Evolutionary conservation across 768 basidiomycete genomes (phyloP).

Genomic region (Tremella fuciformis): DNA sequence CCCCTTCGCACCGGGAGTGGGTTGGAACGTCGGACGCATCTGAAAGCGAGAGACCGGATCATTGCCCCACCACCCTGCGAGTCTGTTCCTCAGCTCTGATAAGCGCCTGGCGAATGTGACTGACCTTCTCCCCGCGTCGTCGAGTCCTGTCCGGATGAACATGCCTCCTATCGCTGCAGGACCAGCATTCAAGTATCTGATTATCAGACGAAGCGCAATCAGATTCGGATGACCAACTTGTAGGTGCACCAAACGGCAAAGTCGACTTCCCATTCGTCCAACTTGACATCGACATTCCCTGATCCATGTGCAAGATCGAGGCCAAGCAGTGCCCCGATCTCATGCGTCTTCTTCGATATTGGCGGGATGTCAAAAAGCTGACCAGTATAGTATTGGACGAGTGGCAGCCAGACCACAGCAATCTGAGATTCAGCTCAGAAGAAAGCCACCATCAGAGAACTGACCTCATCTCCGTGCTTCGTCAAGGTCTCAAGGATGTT

Average conservation of each 20-base stretch:
- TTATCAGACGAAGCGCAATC: neutral
- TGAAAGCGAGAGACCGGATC: slow-evolving; percentile 78
- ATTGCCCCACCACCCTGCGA: slow-evolving; percentile 98
- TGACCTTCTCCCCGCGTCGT: slow-evolving; percentile 45
- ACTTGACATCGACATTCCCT: slow-evolving; percentile 82
- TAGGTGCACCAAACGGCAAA: slow-evolving; percentile 99
- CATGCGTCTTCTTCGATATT: slow-evolving; percentile 79
- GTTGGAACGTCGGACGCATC: slow-evolving; percentile 80
- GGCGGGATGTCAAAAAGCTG: slow-evolving; percentile 85
- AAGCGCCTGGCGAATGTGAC: slow-evolving; percentile 11
- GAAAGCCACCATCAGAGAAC: slow-evolving; percentile 1
- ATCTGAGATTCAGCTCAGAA: slow-evolving; percentile 54
- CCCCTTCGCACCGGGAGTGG: slow-evolving; percentile 85
- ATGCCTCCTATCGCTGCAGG: slow-evolving; percentile 96
- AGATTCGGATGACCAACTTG: slow-evolving; percentile 53
- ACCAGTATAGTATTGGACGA: slow-evolving; percentile 96
- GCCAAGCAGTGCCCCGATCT: slow-evolving; percentile 85
- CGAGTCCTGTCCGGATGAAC: slow-evolving; percentile 53
- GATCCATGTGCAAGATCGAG: slow-evolving; percentile 96
- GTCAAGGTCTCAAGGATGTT: slow-evolving; percentile 78
- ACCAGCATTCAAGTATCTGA: slow-evolving; percentile 81
- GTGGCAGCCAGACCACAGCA: slow-evolving; percentile 86
- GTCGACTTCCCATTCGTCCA: slow-evolving; percentile 93
- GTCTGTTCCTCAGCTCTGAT: slow-evolving; percentile 55
- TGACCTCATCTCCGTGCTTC: slow-evolving; percentile 53